Percentiles rank a stretch among this genome's conserved stretches.
Conservation (phyloP, 148 eudicot species). For the Heliosperma pusillum region DNA sequence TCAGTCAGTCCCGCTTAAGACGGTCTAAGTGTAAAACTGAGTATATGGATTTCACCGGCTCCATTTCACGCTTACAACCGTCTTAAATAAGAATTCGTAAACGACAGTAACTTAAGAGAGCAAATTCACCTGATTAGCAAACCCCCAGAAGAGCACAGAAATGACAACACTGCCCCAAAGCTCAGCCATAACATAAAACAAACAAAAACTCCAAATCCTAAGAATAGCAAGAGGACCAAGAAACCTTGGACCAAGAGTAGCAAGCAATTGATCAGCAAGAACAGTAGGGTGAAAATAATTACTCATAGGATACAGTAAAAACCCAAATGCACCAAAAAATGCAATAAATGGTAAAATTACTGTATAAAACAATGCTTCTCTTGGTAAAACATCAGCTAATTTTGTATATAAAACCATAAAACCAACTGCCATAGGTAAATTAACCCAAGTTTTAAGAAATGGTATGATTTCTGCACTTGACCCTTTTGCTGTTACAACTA, state of each 20-base stretch:
- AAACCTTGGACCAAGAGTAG: constrained; percentile 78
- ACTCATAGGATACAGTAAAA: constrained; percentile 85
- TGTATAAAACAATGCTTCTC: constrained; percentile 70
- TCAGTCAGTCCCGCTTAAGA: too few species aligned
- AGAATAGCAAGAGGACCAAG: constrained; percentile 93
- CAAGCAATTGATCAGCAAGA: constrained; percentile 76
- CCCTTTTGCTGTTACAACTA: constrained; percentile 94
- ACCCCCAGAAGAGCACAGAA: constrained; percentile 98
- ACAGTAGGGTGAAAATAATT: constrained; percentile 80
- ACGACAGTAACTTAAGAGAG: neutral
- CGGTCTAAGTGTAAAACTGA: too few species aligned
- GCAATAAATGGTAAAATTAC: constrained; percentile 87
- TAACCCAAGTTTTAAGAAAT: constrained; percentile 94
- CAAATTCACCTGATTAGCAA: constrained; percentile 94
- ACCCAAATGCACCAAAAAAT: constrained; percentile 98
- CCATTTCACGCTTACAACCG: too few species aligned
- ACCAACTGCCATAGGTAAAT: constrained; percentile 98
- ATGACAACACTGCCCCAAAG: constrained; percentile 99
- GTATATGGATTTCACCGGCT: too few species aligned
- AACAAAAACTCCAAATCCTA: constrained; percentile 99
- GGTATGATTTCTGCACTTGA: constrained; percentile 99
- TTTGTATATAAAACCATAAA: constrained; percentile 88
- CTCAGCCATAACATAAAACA: constrained; percentile 99
- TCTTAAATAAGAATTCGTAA: too few species aligned
- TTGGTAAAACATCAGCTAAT: constrained; percentile 80